Percentiles rank a stretch among this genome's conserved stretches.
Conservation (phyloP, 208 protist genomes). For the Acanthamoeba royreba region DNA sequence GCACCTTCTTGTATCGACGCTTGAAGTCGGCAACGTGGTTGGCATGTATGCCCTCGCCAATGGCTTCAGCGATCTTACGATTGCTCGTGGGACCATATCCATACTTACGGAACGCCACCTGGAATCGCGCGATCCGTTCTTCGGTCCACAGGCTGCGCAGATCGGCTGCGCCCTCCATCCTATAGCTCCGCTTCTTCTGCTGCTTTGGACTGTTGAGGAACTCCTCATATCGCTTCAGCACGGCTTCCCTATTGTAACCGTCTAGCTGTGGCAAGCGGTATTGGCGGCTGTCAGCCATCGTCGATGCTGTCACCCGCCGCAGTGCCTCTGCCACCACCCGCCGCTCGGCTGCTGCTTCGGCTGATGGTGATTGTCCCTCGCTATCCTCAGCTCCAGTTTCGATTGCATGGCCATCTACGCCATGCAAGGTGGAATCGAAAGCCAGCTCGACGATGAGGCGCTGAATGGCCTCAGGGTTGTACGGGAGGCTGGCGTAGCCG, state of each 20-base stretch:
- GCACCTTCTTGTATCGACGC: background rate
- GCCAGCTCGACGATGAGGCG: background rate
- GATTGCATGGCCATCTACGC: too few species aligned
- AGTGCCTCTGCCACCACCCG: background rate
- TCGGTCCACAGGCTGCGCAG: background rate
- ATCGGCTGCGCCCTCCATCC: background rate
- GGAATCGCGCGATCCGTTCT: background rate
- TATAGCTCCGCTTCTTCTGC: constrained; percentile 15
- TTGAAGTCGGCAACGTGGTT: constrained; percentile 40
- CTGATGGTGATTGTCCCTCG: background rate
- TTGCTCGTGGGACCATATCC: background rate
- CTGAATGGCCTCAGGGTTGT: background rate
- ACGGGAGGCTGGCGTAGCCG: background rate
- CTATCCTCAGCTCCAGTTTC: too few species aligned
- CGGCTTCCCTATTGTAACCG: background rate
- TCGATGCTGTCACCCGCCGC: background rate
- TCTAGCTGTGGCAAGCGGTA: background rate
- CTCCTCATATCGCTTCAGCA: background rate
- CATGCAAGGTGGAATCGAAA: background rate
- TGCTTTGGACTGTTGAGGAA: background rate
- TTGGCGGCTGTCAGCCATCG: background rate
- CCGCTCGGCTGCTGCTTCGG: background rate
- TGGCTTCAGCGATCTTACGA: background rate
- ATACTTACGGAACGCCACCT: background rate
- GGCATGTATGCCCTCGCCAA: background rate